These are phyloP conservation scores for Cystobasidiopsis lactophilus DNA, from an alignment of 768 basidiomycete genomes.

Conservation along the genomic window DNA sequence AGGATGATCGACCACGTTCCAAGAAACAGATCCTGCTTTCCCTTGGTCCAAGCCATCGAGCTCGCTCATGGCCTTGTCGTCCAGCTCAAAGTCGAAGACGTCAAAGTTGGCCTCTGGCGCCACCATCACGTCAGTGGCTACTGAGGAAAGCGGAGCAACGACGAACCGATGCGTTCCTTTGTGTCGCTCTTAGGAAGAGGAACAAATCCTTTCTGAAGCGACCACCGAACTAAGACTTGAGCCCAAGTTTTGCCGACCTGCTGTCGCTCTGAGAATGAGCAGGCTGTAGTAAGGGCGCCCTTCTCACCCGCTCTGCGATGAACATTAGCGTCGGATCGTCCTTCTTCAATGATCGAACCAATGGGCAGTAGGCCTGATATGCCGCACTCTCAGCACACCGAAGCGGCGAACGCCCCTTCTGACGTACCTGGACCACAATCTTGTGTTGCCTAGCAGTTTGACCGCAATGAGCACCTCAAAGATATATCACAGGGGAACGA, in stretches of 20 bases:
- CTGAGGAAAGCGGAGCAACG: background rate
- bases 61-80: slow-evolving; percentile 38
- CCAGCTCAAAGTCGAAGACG: slow-evolving; percentile 53
- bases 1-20: slow-evolving; percentile 26
- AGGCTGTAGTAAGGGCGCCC: background rate
- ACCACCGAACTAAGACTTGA: slow-evolving; percentile 28
- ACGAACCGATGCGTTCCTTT: slow-evolving; percentile 41
- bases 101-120: slow-evolving; percentile 36
- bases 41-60: slow-evolving; percentile 54
- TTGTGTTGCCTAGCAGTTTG: background rate
- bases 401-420: too few species aligned
- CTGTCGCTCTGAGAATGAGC: background rate
- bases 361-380: slow-evolving; percentile 51
- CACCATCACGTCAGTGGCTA: slow-evolving; percentile 3
- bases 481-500: slow-evolving; percentile 29
- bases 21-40: slow-evolving; percentile 47
- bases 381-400: too few species aligned
- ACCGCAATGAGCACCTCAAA: too few species aligned
- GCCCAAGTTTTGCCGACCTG: slow-evolving; percentile 24
- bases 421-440: too few species aligned
- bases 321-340: slow-evolving; percentile 33
- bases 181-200: slow-evolving; percentile 65
- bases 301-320: slow-evolving; percentile 38
- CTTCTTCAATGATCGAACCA: slow-evolving; percentile 31
- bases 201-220: slow-evolving; percentile 35